These are phyloP conservation scores for Vitis amurensis DNA, from an alignment of 164 flowering plant species.

Conservation along the genomic window DNA sequence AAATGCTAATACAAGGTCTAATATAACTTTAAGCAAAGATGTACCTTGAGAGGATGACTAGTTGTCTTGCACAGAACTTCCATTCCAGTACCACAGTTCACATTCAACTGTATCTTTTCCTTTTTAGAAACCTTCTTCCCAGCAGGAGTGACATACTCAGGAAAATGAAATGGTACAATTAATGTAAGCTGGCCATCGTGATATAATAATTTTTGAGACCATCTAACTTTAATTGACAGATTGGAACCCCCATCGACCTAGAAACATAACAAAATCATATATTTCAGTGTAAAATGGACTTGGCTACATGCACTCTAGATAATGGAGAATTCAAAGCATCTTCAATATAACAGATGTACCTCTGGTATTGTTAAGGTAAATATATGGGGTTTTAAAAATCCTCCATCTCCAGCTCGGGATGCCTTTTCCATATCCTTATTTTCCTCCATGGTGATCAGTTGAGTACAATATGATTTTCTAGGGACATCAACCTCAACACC, in stretches of 20 bases:
- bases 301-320: neutral
- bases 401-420: conserved; percentile 43
- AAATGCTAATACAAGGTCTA: neutral
- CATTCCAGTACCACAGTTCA: conserved; percentile 57
- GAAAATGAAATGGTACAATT: conserved; percentile 74
- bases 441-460: conserved; percentile 41
- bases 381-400: conserved; percentile 60
- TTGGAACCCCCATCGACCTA: conserved; percentile 90
- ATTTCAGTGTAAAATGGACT: neutral
- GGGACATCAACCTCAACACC: conserved; percentile 77
- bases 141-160: conserved; percentile 71
- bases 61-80: conserved; percentile 60
- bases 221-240: conserved; percentile 62
- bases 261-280: conserved; percentile 9
- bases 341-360: conserved; percentile 29
- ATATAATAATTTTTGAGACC: conserved; percentile 75
- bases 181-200: conserved; percentile 53
- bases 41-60: conserved; percentile 89
- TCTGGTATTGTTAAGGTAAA: conserved; percentile 70
- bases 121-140: conserved; percentile 60
- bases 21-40: neutral
- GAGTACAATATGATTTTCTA: conserved; percentile 53
- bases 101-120: conserved; percentile 72
- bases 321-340: neutral
- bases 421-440: conserved; percentile 31